Conservation (phyloP, 345 rosid species). For the Brassica incana region DNA sequence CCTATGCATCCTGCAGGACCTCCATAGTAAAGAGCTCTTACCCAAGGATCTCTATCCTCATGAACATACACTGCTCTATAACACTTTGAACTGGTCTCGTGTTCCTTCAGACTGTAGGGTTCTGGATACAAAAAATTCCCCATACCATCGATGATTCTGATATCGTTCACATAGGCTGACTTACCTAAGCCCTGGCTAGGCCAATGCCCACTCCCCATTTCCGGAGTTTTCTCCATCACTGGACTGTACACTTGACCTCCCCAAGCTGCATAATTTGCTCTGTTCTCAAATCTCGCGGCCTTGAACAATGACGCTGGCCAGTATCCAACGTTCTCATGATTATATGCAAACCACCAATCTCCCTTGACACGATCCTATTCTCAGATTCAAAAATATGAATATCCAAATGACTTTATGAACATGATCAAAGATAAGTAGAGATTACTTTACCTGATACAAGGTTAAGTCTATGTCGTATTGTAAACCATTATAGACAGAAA, state of each 20-base stretch:
- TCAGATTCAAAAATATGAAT: background rate
- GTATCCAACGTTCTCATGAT: conserved; percentile 27
- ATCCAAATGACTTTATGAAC: background rate
- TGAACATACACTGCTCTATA: conserved; percentile 23
- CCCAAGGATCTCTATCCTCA: conserved; percentile 15
- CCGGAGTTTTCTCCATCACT: conserved; percentile 14
- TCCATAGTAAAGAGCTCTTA: conserved; percentile 29
- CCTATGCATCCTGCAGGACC: conserved; percentile 30
- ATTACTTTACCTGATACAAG: conserved; percentile 27
- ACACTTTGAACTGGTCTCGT: conserved; percentile 13
- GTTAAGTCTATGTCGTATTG: conserved; percentile 17
- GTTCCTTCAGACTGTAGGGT: conserved; percentile 1
- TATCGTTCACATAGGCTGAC: conserved; percentile 22
- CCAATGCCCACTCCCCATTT: conserved; percentile 41
- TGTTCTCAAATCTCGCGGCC: conserved; percentile 1
- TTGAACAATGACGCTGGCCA: conserved; percentile 37
- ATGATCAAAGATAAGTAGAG: background rate
- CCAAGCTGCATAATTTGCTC: conserved; percentile 18
- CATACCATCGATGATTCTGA: conserved; percentile 2
- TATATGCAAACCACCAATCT: conserved; percentile 37
- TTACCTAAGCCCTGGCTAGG: conserved; percentile 25
- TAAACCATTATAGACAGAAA: conserved; percentile 19
- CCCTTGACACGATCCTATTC: conserved; percentile 33
- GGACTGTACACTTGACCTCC: conserved; percentile 40
- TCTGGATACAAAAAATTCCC: conserved; percentile 20